A percentile compares a stretch with the other conserved stretches of the same genome.
phyloP scores from a whole-genome alignment of 2,329 filamentous ascomycete species.

The Knoxdaviesia proteae region DNA sequence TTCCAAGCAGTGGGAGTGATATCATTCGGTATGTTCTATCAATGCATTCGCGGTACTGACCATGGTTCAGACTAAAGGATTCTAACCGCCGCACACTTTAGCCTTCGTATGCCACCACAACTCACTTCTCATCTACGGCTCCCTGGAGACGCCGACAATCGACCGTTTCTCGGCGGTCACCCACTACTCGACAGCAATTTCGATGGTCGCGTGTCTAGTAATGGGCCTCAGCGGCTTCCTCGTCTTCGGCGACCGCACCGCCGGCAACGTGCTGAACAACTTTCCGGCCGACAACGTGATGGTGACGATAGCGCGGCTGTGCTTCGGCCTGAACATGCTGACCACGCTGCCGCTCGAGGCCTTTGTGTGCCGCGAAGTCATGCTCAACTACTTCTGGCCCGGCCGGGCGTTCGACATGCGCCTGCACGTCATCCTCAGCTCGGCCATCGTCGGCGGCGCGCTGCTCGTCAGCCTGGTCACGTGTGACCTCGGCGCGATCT shows the following conservation, averaged over 20 bases:
- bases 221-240: conserved; percentile 84
- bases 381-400: conserved; percentile 63
- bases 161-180: conserved; percentile 88
- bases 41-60: not conserved
- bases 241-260: conserved; percentile 75
- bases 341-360: conserved; percentile 90
- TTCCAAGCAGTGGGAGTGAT: conserved; percentile 96
- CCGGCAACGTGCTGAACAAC: conserved; percentile 96
- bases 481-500: conserved; percentile 83
- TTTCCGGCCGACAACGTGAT: conserved; percentile 78
- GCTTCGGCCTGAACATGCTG: conserved; percentile 97
- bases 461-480: conserved; percentile 64
- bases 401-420: conserved; percentile 59
- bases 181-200: conserved; percentile 78
- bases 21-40: conserved; percentile 54
- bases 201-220: conserved; percentile 72
- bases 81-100: conserved; percentile 3
- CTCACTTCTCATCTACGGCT: conserved; percentile 91
- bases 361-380: conserved; percentile 92
- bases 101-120: conserved; percentile 73
- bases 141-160: conserved; percentile 78
- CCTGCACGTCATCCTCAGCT: conserved; percentile 73
- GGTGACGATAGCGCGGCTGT: conserved; percentile 86
- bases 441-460: conserved; percentile 57
- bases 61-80: not conserved